Conservation (phyloP, 139 green algal species). For the Coccomyxa sp. region DNA sequence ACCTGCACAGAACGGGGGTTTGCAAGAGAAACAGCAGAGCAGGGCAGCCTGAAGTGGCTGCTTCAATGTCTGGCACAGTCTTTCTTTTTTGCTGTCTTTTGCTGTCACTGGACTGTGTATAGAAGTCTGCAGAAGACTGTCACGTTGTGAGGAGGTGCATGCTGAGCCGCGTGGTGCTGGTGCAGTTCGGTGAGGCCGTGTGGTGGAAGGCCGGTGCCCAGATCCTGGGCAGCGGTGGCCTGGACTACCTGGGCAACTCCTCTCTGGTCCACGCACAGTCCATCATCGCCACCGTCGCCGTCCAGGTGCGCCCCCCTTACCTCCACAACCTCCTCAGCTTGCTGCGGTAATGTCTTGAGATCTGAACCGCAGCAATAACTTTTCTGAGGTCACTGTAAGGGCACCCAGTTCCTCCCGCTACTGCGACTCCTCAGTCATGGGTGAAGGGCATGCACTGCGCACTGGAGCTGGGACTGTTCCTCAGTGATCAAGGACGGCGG, state of each 20-base stretch:
- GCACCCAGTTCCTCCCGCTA: neutral
- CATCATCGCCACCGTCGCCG: slow-evolving; percentile 83
- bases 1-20: no score
- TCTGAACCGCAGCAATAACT: neutral
- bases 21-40: no score
- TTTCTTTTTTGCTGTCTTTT: neutral
- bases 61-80: neutral
- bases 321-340: neutral
- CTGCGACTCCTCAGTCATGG: neutral
- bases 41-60: no score
- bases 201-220: slow-evolving; percentile 91
- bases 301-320: slow-evolving; percentile 53
- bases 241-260: slow-evolving; percentile 83
- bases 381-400: neutral
- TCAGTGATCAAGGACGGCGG: neutral
- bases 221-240: slow-evolving; percentile 76
- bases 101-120: no score
- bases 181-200: slow-evolving; percentile 61
- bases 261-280: slow-evolving; percentile 88
- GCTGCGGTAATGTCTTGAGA: neutral
- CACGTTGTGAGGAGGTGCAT: neutral
- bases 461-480: neutral
- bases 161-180: no score
- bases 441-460: neutral
- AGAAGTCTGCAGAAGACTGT: neutral